These are phyloP conservation scores for Ceratobasidium sp. DNA, from an alignment of 1,284 basidiomycete genomes.

Conservation along the genomic window DNA sequence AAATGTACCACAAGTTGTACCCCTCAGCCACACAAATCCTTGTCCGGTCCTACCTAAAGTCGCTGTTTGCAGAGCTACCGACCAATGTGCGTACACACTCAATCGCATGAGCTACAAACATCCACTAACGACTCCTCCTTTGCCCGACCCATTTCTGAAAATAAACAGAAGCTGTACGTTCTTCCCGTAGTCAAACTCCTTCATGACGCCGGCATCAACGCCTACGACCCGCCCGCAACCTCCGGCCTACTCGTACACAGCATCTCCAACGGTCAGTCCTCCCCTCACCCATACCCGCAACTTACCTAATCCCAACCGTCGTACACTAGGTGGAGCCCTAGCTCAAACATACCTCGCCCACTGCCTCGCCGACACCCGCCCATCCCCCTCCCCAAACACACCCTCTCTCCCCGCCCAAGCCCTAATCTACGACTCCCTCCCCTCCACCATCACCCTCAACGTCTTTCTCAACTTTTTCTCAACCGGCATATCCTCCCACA, in stretches of 20 bases:
- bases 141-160: background rate
- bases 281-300: background rate
- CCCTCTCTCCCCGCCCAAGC: constrained; percentile 30
- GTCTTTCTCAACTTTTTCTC: background rate
- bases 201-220: constrained; percentile 31
- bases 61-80: constrained; percentile 9
- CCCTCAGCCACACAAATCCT: constrained; percentile 41
- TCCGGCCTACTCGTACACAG: constrained; percentile 37
- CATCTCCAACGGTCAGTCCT: constrained; percentile 27
- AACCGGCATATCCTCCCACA: background rate
- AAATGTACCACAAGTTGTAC: constrained; percentile 25
- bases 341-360: constrained; percentile 29
- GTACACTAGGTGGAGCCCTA: constrained; percentile 17
- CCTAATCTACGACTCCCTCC: constrained; percentile 33
- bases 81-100: constrained; percentile 5
- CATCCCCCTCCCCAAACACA: background rate
- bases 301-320: background rate
- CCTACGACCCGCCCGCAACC: constrained; percentile 1
- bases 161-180: constrained; percentile 10
- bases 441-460: background rate
- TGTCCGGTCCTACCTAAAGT: background rate
- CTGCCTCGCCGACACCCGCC: background rate
- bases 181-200: constrained; percentile 33
- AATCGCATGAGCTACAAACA: background rate
- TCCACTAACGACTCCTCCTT: too few species aligned